Base-by-base conservation (phyloP, 805 yeast genomes). In the Torulaspora maleeae region DNA sequence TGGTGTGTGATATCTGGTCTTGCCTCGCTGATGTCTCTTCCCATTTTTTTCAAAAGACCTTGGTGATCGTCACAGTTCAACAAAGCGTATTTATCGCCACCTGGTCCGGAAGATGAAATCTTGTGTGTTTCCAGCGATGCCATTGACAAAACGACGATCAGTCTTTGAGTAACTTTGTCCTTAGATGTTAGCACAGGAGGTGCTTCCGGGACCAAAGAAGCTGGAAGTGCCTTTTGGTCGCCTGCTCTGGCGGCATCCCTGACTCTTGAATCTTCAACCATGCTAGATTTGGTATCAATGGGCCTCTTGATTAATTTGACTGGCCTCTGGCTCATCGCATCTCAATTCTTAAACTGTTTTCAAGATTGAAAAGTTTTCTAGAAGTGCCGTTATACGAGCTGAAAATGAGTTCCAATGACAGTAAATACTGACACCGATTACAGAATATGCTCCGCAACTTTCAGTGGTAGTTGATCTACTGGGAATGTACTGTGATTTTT, bases 1-100 rank as follows among this genome's bases (percentile, higher is more conserved):
- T 91, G 99, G 65, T 93, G 99, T 36, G 99, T 93, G 60, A 93
- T 93, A 67, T 93, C 99, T n/a, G 99, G 99, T 67, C 99, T 81
- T 6, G 97, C 98, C 63, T 93, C 99, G 39, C 95, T 87, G 52
- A 93, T 91, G 63, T 93, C 98, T 63, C 98, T 80, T 43, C 95
- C 95, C 95, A 91, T 88, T 64, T 89, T 91, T 66, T 91, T 84
- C 59, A 93, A 73, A 42, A 91, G 73, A 12, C 97, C 97, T 71
- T 93, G 99, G 66, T 93, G 99, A 65, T 93, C 99, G 67, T 93
- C 99, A 74, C 99, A 93, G 72, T 93, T 93, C 60, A 93, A 75
- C 49, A 93, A 71, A 0, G 95, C 97, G 62, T 83, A 93, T 66
- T 93, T 88, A 63, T 93, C 98, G 41, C 91, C 95, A 41, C 83